These are phyloP conservation scores for Eucalyptus shirleyi DNA, from an alignment of 345 rosid species.

Conservation along the genomic window DNA sequence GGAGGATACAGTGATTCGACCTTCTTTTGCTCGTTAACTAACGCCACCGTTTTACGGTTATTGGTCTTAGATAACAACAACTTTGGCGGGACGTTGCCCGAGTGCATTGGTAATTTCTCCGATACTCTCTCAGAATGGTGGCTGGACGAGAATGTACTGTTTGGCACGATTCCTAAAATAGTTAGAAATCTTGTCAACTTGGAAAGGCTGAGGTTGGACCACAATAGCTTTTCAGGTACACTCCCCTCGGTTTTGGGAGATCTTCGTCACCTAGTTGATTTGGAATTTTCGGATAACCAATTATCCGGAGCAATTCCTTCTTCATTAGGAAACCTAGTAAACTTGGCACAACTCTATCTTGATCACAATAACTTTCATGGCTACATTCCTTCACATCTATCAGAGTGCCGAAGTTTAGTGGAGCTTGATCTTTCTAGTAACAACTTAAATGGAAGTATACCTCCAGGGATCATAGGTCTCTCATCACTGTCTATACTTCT, in stretches of 20 bases:
- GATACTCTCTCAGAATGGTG: rapidly evolving
- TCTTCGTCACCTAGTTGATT: not conserved
- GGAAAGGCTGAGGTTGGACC: not conserved
- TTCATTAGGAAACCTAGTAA: constrained; percentile 2
- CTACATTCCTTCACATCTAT: not conserved
- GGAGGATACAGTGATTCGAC: not conserved
- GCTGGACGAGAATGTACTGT: rapidly evolving
- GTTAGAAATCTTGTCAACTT: not conserved
- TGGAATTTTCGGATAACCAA: not conserved
- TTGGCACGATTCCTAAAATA: not conserved
- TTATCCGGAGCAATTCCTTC: constrained; percentile 1
- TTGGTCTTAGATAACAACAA: rapidly evolving
- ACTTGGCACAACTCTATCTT: not conserved
- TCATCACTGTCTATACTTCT: not conserved
- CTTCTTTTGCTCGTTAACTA: not conserved
- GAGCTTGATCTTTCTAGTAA: not conserved
- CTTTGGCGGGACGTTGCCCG: not conserved
- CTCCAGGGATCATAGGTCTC: not conserved
- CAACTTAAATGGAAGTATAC: constrained; percentile 11
- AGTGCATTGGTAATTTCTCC: not conserved
- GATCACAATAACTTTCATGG: constrained; percentile 1
- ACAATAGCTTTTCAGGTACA: not conserved
- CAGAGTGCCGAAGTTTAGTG: not conserved
- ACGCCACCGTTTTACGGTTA: rapidly evolving
- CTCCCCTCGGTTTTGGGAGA: constrained; percentile 3